Evolutionary conservation across 1,284 basidiomycete genomes (phyloP), one percentile per base, ranked within the genome.

Genomic region (Apiotrichum sp.): DNA sequence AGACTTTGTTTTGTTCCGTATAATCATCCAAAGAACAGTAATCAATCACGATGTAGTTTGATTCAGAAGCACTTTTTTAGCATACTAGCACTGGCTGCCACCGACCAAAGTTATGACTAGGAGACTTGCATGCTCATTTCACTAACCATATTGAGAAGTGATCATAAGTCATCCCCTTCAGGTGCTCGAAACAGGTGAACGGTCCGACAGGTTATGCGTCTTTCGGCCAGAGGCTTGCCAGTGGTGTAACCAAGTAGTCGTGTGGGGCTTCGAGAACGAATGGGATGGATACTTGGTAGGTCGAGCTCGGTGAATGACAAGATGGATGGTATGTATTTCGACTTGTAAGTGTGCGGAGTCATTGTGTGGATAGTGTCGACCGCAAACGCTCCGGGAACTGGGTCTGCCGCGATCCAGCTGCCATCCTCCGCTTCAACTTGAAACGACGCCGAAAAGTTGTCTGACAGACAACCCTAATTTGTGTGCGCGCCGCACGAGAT

Each of bases 351-450:
- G 9, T 42, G 41, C 9, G 16, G 13, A 1, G 50, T 52, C 29
- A 42, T 32, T 3, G 41, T 34, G 33, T 68, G 62, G 45, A 65
- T 59, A 57, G 68, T 70, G 44, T 87, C 87, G 35, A 84, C 78
- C 5, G 89, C 85, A 62, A 89, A 85, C 1, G 86, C 87, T 3
- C 82, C 82, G 0, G 83, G 83, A 42, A 86, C 81, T 4, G 49
- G 49, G 16, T 42, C 41, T 0, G 82, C 86, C 50, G 86, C 83
- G 50, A 89, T 86, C 87, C 86, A 88, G 54, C 83, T 76, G 0
- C 86, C 86, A 35, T 46, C 43, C 49, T 50, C 43, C 31, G 67
- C 64, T 35, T 46, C 50, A 6, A 52, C 42, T 13, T 52, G 50
- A 4, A 52, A 43, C 8, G 41, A 42, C 7, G 29, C 43, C 9